Conservation (phyloP, 176 grass and related monocot species). For the Cenchrus americanus region DNA sequence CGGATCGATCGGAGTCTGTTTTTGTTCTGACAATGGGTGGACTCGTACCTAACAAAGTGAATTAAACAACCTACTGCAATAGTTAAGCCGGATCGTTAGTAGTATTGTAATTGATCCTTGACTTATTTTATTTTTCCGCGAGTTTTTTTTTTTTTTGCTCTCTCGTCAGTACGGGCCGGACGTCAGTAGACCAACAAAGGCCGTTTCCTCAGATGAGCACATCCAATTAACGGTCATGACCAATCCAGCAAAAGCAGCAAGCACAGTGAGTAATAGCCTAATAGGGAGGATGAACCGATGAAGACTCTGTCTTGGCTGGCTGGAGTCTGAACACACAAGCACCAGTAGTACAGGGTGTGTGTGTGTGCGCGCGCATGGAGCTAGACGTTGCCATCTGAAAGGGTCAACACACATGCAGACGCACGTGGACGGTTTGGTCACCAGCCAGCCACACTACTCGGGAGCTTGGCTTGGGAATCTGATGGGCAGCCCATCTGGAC, state of each 20-base stretch:
- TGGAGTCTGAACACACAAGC: not conserved
- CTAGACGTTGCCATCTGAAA: not conserved
- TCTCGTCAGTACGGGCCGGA: not conserved
- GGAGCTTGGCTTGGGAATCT: too few relatives aligned
- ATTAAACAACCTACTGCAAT: conserved; percentile 18
- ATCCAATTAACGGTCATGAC: not conserved
- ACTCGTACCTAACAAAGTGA: conserved; percentile 13
- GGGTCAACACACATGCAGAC: conserved; percentile 35
- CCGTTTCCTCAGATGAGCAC: not conserved
- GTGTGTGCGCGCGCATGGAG: conserved; percentile 19
- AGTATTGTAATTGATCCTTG: not conserved
- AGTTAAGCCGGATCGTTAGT: not conserved
- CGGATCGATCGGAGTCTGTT: conserved; percentile 39
- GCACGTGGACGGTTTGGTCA: conserved; percentile 39
- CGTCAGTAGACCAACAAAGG: not conserved
- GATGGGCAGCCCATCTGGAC: conserved; percentile 3
- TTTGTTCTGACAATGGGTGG: conserved; percentile 30
- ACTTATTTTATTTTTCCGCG: not conserved
- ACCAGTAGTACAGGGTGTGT: too few relatives aligned
- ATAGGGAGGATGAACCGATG: too few relatives aligned
- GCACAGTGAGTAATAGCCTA: too few relatives aligned
- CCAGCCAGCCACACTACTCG: conserved; percentile 40
- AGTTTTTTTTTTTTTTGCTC: not conserved
- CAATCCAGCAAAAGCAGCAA: too few relatives aligned
- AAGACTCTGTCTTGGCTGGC: not conserved